Percentiles rank a stretch among this genome's conserved stretches.
These are phyloP conservation scores for Fusarium xyrophilum DNA, from an alignment of 2,329 filamentous ascomycete species.

Conservation along the genomic window DNA sequence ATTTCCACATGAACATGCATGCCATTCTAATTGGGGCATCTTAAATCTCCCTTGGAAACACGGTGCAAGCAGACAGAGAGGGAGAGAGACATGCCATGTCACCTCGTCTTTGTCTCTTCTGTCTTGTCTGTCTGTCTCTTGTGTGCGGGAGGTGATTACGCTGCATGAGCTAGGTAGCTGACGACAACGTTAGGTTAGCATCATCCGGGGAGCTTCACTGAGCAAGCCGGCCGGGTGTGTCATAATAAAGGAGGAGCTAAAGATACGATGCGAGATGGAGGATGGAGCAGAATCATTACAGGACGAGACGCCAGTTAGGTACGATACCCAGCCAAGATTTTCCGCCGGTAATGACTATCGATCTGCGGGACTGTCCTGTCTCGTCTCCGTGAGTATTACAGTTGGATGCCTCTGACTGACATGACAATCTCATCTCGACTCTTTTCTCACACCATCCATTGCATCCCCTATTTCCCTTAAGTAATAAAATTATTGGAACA, in stretches of 20 bases:
- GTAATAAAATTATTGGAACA: slow-evolving; percentile 20
- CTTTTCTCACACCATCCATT: slow-evolving; percentile 23
- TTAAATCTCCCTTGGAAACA: slow-evolving; percentile 23
- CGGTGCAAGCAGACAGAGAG: not conserved
- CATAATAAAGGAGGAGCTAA: slow-evolving; percentile 17
- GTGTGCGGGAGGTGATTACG: slow-evolving; percentile 1
- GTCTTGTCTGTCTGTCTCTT: not conserved
- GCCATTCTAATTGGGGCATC: slow-evolving; percentile 32
- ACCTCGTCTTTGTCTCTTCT: slow-evolving; percentile 3
- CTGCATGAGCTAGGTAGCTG: slow-evolving; percentile 8
- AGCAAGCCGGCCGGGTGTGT: slow-evolving; percentile 24
- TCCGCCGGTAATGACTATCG: slow-evolving; percentile 22
- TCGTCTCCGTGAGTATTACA: not conserved
- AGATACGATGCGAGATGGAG: slow-evolving; percentile 9
- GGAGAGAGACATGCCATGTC: slow-evolving; percentile 17
- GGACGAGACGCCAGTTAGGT: slow-evolving; percentile 28
- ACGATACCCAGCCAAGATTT: slow-evolving; percentile 22
- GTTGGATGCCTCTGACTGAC: not conserved
- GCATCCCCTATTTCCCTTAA: not conserved
- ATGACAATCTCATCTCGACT: slow-evolving; percentile 25
- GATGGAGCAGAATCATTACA: slow-evolving; percentile 16
- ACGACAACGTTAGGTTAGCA: slow-evolving; percentile 9
- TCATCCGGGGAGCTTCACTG: slow-evolving; percentile 28
- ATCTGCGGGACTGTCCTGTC: slow-evolving; percentile 10
- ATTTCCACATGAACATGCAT: slow-evolving; percentile 25